Evolutionary conservation across 768 basidiomycete species (phyloP), one percentile per base, ranked within the genome.

Genomic region (Phanerochaete sordida): DNA sequence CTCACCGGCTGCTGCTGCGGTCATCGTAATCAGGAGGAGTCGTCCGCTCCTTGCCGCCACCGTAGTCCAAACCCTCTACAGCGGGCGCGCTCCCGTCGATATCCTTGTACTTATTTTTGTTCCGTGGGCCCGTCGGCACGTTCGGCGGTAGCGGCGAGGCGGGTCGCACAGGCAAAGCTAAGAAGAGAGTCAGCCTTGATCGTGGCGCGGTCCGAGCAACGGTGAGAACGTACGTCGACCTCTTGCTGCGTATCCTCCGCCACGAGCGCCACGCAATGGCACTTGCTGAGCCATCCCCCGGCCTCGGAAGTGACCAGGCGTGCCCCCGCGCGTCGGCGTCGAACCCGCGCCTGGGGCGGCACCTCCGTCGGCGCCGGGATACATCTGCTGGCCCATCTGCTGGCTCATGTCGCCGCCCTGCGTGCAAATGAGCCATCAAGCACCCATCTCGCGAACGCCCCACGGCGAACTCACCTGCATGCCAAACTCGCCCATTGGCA

Each of bases 21-120:
- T 89, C 87, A 65, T 90, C 87, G 33, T 85, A 82, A 64, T 90
- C 87, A 15, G 61, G 58, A 0, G 86, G 81, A 51, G 84, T 88
- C 64, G 86, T 66, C 56, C 73, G 69, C 47, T 70, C 73, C 44
- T 81, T 77, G 23, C 53, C 53, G 4, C 86, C 90, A 2, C 90
- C 91, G 65, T 94, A 94, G 70, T 94, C 92, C 67, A 94, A 73
- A n/a, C 92, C 91, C 68, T 93, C 91, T 13, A 91, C 90, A 27
- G 90, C 90, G 61, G 90, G 88, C 1, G 90, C 88, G 67, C 91
- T 91, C 16, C 84, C 86, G 68, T 93, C 91, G 44, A 91, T 81
- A 71, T 94, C 92, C 77, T 93, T 93, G 76, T 94, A 93, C 69
- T 91, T 91, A 69, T 90, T 91, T 72, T 90, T 89, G 70, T 93